Evolutionary conservation across 306 rosid genomes (phyloP), one percentile per base, ranked within the genome.

Genomic region (Myrica gale): DNA sequence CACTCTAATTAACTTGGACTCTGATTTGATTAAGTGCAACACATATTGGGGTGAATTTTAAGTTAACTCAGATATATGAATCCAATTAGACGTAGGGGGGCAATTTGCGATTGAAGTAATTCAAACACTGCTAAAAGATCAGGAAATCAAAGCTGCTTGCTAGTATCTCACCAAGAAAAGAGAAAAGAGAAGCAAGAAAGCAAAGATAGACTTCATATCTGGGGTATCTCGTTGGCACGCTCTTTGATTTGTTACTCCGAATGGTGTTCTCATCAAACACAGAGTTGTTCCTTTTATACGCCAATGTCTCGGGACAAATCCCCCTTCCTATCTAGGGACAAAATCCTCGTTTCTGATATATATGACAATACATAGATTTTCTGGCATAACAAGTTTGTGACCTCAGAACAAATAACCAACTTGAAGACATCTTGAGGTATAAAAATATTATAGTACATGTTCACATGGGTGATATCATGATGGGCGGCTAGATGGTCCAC

Each of bases 91-190:
- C 3, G 37, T 2, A 32, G 37, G 37, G 37, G 37, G 37, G 37
- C 37, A 32, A 32, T 32, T 32, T 47, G 13, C 16, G 43, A 65
- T 21, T 52, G 2, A 21, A 21, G 48, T 48, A 9, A 4, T 46
- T 32, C 15, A 37, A 72, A 5, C 21, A 65, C 42, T 44, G 11
- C 7, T 17, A 21, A 69, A 48, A 37, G 17, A 32, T 32, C 37
- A 5, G 52, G 16, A 47, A 62, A 23, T 62, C 32, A 71, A 72
- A 11, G 53, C 67, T 68, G 52, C 11, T 26, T 75, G 51, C 46
- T 55, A 69, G 26, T 70, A 55, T 66, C 84, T 87, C 83, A 91
- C 97, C 92, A 81, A 47, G 79, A 89, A 81, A 78, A 88, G 72
- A 47, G 86, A 78, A 60, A 83, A 82, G 32, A 90, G 50, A 69